phyloP scores from a whole-genome alignment of 129 eudicot species.

The Calendula officinalis region DNA sequence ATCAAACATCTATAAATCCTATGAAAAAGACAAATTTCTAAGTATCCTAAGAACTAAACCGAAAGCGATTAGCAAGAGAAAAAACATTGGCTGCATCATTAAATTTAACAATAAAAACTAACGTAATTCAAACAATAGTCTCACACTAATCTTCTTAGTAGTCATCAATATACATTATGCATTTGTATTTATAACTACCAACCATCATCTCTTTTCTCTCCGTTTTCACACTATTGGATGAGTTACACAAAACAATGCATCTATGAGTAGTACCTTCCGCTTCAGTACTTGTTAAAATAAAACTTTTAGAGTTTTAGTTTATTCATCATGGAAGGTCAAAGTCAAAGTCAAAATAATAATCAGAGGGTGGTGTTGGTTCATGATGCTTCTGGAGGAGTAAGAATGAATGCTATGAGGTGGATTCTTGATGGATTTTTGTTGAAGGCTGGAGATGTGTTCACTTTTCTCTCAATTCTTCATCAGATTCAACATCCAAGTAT shows the following conservation, averaged over 20 bases:
- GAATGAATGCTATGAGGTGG: conserved; percentile 33
- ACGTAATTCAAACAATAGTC: conserved; percentile 20
- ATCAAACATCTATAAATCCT: conserved; percentile 8
- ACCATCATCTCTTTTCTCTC: neutral
- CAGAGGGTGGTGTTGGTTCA: conserved; percentile 50
- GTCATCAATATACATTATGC: conserved; percentile 5
- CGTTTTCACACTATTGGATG: neutral
- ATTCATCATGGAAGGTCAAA: conserved; percentile 32
- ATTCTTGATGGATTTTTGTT: conserved; percentile 36
- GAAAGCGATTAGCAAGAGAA: conserved; percentile 21
- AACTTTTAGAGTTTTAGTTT: neutral
- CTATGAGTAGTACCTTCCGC: conserved; percentile 17
- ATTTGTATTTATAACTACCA: conserved; percentile 11
- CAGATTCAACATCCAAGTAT: conserved; percentile 37
- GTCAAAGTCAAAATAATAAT: conserved; percentile 29
- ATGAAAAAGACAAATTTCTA: conserved; percentile 11
- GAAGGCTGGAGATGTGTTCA: conserved; percentile 40
- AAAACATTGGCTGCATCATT: conserved; percentile 26
- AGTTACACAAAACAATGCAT: conserved; percentile 6
- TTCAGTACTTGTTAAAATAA: neutral
- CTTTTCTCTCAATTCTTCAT: conserved; percentile 37
- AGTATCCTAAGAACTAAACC: conserved; percentile 22
- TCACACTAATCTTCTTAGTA: neutral
- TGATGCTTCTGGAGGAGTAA: conserved; percentile 38
- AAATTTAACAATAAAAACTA: conserved; percentile 4